Evolutionary conservation across 129 eudicot species (phyloP).

Genomic region (Lonicera japonica): DNA sequence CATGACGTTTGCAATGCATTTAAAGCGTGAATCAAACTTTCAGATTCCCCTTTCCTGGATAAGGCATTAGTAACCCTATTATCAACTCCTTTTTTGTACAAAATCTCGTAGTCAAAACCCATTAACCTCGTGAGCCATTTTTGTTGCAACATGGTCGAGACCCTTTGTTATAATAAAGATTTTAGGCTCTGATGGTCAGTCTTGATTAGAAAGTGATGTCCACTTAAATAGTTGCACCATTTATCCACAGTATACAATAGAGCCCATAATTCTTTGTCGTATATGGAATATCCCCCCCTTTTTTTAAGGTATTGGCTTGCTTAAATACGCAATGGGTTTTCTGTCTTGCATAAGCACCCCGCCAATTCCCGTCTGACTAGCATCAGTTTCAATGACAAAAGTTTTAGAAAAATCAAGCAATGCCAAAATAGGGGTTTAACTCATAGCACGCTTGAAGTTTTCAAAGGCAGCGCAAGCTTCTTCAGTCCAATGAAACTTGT

Average conservation of each 20-base stretch:
- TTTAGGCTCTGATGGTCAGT: constrained; percentile 2
- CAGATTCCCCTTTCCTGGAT: too few species aligned
- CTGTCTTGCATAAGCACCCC: background rate
- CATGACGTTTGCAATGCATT: too few species aligned
- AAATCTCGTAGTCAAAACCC: background rate
- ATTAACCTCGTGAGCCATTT: background rate
- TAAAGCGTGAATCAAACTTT: too few species aligned
- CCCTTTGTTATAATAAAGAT: background rate
- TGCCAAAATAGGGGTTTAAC: background rate
- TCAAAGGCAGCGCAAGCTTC: background rate
- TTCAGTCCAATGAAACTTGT: background rate
- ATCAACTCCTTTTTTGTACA: background rate
- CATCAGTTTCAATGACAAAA: background rate
- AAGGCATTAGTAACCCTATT: background rate
- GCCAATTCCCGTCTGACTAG: background rate
- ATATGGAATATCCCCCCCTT: background rate
- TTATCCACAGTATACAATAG: background rate
- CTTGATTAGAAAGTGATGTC: background rate
- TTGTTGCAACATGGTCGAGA: background rate
- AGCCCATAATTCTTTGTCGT: background rate
- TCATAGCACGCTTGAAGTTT: background rate
- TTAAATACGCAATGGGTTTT: background rate
- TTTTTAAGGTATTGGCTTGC: background rate
- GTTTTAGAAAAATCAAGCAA: background rate
- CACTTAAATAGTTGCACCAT: background rate